Evolutionary conservation across 2,329 filamentous ascomycete genomes (phyloP), one percentile per base, ranked within the genome.

Genomic region (Botrytis hyacinthi): DNA sequence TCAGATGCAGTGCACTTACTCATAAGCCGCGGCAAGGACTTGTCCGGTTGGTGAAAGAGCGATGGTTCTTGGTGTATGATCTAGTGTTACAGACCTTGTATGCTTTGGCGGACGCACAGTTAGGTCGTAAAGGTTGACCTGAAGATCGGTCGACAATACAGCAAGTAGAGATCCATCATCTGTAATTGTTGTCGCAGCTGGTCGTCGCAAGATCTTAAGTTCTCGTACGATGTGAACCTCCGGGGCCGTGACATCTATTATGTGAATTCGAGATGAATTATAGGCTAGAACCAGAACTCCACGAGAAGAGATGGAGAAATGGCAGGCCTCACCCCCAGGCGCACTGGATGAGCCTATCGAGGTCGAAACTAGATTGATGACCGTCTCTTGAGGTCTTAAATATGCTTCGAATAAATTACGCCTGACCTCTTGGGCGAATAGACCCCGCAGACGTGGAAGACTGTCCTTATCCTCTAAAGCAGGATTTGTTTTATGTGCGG

Each of bases 51-150:
- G 93, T 0, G 94, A 95, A 44, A 97, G 84, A 26, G 92, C 91
- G 76, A 97, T 92, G 22, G 93, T 90, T 72, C 91, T 89, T 14
- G 94, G 93, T 72, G 89, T 88, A 81, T 96, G 91, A 78, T 95
- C 92, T 75, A 97, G 86, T 63, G 92, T 88, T 73, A 97, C 87
- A 46, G 92, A 92, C 79, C 92, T 90, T n/a, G 88, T 88, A 75
- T 92, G 88, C 78, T 89, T 90, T 26, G 92, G 92, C 62, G 91
- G 90, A 8, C 85, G 84, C 71, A 86, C 81, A 5, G 85, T 84
- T 37, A 97, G 86, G 77, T 92, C 88, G 81, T 97, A 97, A n/a
- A 97, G 83, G 78, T 97, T 93, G 75, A 97, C 91, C 81, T 95
- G 92, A 84, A 95, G 92, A 76, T 93, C 92, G 9, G 89, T 93